Evolutionary conservation across 75 land plant genomes (phyloP).

Genomic region (Pinus albicaulis): DNA sequence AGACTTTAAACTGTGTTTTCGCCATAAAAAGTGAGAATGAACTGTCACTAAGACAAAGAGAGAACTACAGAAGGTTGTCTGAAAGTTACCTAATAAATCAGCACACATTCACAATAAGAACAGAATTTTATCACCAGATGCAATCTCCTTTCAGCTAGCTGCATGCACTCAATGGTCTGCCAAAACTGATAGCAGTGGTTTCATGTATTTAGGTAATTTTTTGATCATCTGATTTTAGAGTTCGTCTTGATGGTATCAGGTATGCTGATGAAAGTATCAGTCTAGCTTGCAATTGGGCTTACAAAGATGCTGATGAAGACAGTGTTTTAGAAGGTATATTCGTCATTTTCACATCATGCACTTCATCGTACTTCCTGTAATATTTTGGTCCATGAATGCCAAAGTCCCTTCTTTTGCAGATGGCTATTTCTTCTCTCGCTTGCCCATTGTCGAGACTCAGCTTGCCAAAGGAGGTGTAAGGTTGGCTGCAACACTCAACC

Average conservation of each 20-base stretch:
- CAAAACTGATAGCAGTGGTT: no score
- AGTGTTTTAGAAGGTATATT: conserved; percentile 44
- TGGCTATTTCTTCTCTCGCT: conserved; percentile 58
- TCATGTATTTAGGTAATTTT: background rate
- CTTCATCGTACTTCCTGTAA: background rate
- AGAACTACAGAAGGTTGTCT: no score
- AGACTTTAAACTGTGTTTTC: background rate
- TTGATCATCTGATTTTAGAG: background rate
- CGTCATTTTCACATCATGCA: background rate
- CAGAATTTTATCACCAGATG: no score
- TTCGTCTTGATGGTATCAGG: conserved; percentile 17
- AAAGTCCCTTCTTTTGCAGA: conserved; percentile 32
- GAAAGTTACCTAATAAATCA: no score
- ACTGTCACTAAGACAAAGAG: no score
- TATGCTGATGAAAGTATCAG: conserved; percentile 63
- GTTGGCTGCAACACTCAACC: conserved; percentile 61
- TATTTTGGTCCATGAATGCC: background rate
- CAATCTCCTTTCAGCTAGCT: no score
- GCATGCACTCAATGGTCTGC: no score
- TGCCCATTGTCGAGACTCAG: conserved; percentile 46
- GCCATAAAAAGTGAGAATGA: no score
- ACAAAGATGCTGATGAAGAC: conserved; percentile 42
- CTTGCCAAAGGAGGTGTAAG: conserved; percentile 73
- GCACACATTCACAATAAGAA: no score
- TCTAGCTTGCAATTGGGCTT: conserved; percentile 68